These are phyloP conservation scores for maize (Zea mays) DNA, from an alignment of 176 grass and related monocot species.

Conservation along the genomic window Zm-B73-REFERENCE-NAM-5.0 NC_050096.1:144493501-144494000, in stretches of 20 bases:
- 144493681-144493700: constrained; percentile 10
- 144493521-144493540: not conserved
- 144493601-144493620: constrained; percentile 29
- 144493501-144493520: not conserved
- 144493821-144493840: not conserved
- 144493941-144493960: not conserved
- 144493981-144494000: not conserved
- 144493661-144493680: no score
- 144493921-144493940: not conserved
- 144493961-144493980: not conserved
- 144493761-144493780: constrained; percentile 7
- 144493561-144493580: not conserved
- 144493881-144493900: not conserved
- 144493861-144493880: not conserved
- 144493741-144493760: constrained; percentile 25
- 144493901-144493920: not conserved
- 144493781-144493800: not conserved
- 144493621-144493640: constrained; percentile 35
- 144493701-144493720: constrained; percentile 21
- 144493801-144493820: not conserved
- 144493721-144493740: constrained; percentile 34
- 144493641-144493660: no score
- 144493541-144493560: not conserved
- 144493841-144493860: no score
- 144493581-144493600: not conserved